Percentiles rank a stretch among this genome's conserved stretches.
These are phyloP conservation scores for Durotheca rogersii DNA, from an alignment of 495 filamentous ascomycete genomes.

Conservation along the genomic window DNA sequence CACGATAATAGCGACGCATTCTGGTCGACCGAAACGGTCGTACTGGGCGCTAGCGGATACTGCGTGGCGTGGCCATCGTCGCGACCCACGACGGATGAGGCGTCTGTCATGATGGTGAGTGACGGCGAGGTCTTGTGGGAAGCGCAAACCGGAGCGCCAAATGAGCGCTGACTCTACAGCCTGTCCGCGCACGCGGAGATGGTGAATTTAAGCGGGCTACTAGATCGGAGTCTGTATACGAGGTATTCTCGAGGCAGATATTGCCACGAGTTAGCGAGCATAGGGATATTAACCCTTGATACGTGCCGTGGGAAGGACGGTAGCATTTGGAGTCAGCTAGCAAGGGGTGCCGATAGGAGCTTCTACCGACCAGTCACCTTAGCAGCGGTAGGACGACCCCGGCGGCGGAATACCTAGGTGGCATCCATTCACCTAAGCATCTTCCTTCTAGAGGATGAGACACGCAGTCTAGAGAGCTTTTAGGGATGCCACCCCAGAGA, in stretches of 20 bases:
- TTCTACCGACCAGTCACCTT: slow-evolving; percentile 15
- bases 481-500: slow-evolving; percentile 20
- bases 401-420: slow-evolving; percentile 12
- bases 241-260: not conserved
- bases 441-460: slow-evolving; percentile 13
- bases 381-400: not conserved
- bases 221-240: not conserved
- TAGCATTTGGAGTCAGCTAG: slow-evolving; percentile 8
- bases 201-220: not conserved
- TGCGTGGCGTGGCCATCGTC: slow-evolving; percentile 4
- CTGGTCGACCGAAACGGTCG: slow-evolving; percentile 16
- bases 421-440: slow-evolving; percentile 1
- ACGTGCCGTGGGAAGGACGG: slow-evolving; percentile 3
- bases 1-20: slow-evolving; percentile 26
- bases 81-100: slow-evolving; percentile 3
- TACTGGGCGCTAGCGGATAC: slow-evolving; percentile 15
- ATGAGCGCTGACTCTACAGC: slow-evolving; percentile 1
- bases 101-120: slow-evolving; percentile 9
- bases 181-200: not conserved
- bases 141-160: not conserved
- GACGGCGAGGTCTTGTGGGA: too few species aligned
- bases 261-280: slow-evolving; percentile 12
- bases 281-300: slow-evolving; percentile 7
- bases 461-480: slow-evolving; percentile 1
- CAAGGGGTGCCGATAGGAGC: slow-evolving; percentile 8